Conservation (phyloP, 495 filamentous ascomycete species). For the Neurospora sp. region DNA sequence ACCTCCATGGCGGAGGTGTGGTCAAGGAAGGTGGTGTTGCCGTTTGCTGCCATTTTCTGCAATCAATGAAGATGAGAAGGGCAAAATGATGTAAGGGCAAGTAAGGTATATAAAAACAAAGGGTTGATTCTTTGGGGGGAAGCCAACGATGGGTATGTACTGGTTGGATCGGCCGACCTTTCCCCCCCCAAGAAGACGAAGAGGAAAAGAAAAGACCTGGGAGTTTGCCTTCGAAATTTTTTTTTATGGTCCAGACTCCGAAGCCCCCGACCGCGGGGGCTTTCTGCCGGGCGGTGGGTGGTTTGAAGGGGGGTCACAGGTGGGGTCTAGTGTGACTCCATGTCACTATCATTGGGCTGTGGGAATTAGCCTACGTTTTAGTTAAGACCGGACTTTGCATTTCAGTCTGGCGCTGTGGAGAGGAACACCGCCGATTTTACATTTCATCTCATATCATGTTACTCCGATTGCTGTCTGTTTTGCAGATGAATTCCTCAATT, state of each 20-base stretch:
- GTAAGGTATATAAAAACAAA: slow-evolving; percentile 1
- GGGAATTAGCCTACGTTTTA: background rate
- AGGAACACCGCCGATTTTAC: background rate
- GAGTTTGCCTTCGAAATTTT: slow-evolving; percentile 11
- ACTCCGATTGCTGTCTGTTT: background rate
- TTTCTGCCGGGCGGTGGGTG: slow-evolving; percentile 13
- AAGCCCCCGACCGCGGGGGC: slow-evolving; percentile 14
- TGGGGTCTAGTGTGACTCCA: background rate
- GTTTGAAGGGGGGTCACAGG: slow-evolving; percentile 1
- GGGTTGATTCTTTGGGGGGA: slow-evolving; percentile 12
- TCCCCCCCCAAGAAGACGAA: slow-evolving; percentile 24
- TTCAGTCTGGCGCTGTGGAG: background rate
- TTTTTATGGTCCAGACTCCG: slow-evolving; percentile 14
- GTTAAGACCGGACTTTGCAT: background rate
- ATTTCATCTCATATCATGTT: background rate
- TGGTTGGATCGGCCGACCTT: slow-evolving; percentile 20
- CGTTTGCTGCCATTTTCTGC: slow-evolving; percentile 56
- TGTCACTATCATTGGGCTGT: background rate
- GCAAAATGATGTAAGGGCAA: background rate
- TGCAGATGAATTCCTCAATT: background rate
- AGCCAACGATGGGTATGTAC: slow-evolving; percentile 18
- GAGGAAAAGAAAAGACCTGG: slow-evolving; percentile 14
- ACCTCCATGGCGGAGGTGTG: slow-evolving; percentile 62
- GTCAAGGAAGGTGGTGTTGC: slow-evolving; percentile 35
- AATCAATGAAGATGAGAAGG: slow-evolving; percentile 8